Conservation (phyloP, 1,139 yeast species). For the Kodamaea plutei region DNA sequence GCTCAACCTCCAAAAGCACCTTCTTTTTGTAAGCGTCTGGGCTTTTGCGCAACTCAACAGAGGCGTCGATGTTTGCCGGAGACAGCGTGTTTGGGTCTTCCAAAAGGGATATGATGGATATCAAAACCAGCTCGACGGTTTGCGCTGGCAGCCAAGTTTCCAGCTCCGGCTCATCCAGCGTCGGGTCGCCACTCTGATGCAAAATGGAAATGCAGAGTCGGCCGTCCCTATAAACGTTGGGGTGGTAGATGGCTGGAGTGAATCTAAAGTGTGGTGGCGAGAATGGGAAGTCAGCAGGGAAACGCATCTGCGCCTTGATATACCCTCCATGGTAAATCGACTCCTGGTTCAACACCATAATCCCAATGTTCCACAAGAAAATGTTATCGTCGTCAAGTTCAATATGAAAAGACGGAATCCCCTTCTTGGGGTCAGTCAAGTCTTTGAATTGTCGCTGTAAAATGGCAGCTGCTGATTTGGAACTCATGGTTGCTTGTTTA, state of each 20-base stretch:
- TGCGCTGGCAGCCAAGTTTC: constrained; percentile 98
- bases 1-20: constrained; percentile 78
- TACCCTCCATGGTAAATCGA: constrained; percentile 96
- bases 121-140: constrained; percentile 85
- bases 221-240: constrained; percentile 92
- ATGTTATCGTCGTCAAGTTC: constrained; percentile 86
- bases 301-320: constrained; percentile 89
- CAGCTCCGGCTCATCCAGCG: constrained; percentile 85
- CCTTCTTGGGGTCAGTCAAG: constrained; percentile 88
- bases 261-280: constrained; percentile 89
- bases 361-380: constrained; percentile 89
- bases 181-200: constrained; percentile 86
- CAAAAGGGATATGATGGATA: constrained; percentile 81
- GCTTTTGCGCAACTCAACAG: constrained; percentile 84
- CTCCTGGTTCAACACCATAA: constrained; percentile 85
- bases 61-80: constrained; percentile 97
- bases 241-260: constrained; percentile 94
- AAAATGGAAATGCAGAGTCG: constrained; percentile 87
- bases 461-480: constrained; percentile 66
- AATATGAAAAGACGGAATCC: constrained; percentile 87
- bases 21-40: constrained; percentile 75
- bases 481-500: constrained; percentile 34
- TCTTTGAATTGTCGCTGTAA: constrained; percentile 92
- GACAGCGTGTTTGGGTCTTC: constrained; percentile 92
- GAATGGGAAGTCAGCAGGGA: constrained; percentile 88